Conservation (phyloP, 805 yeast genomes). For the Vanderwaltozyma yarrowii region DNA sequence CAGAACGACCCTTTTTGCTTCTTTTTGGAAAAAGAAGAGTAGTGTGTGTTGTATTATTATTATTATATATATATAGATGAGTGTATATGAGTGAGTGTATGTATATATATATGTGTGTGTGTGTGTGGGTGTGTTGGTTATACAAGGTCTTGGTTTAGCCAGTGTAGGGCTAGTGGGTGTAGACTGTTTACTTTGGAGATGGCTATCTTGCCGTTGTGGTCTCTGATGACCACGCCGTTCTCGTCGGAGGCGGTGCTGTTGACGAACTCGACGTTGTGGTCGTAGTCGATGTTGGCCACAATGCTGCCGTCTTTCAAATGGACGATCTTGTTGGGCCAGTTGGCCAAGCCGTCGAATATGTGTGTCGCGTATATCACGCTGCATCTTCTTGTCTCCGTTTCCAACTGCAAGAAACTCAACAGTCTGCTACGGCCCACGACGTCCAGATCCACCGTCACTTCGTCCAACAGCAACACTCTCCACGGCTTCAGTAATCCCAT, state of each 20-base stretch:
- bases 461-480: constrained; percentile 80
- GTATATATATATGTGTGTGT: no score
- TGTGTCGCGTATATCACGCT: constrained; percentile 91
- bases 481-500: constrained; percentile 93
- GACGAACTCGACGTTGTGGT: constrained; percentile 26
- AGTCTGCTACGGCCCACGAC: constrained; percentile 78
- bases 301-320: constrained; percentile 67
- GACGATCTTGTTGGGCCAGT: constrained; percentile 78
- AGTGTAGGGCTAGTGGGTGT: constrained; percentile 63
- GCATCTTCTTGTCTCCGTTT: constrained; percentile 58
- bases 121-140: no score
- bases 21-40: no score
- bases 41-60: no score
- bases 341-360: constrained; percentile 87
- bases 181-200: constrained; percentile 36
- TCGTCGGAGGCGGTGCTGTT: constrained; percentile 11
- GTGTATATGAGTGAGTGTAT: no score
- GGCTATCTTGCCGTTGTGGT: constrained; percentile 7
- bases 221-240: constrained; percentile 8
- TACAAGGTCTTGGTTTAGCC: constrained; percentile 36
- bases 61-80: no score
- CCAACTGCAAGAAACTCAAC: constrained; percentile 58
- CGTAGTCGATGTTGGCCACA: constrained; percentile 27
- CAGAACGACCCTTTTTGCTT: neutral
- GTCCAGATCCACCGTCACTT: constrained; percentile 93